Base-by-base conservation (phyloP, 2,329 filamentous ascomycete species). In the Aspergillus fischeri region DNA sequence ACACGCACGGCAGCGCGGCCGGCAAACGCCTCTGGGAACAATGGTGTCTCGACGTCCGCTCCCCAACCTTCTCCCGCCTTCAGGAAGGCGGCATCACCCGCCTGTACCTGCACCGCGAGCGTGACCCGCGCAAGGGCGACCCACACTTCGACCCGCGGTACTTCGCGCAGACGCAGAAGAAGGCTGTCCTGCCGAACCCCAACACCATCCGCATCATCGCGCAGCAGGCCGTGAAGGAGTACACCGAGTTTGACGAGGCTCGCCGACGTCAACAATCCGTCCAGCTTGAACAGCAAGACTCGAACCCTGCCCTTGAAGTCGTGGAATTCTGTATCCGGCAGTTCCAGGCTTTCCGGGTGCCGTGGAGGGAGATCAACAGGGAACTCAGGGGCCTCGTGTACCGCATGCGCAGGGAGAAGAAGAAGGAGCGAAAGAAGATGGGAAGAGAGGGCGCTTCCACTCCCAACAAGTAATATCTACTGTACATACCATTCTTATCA, bases 21-120 rank as follows among this genome's bases (percentile, higher is more conserved):
- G 86, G 81, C 57, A 78, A 73, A 56, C 70, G 64, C 3, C 62
- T 85, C 35, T 80, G 82, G 55, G 67, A 78, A 9, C 70, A 68
- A 38, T 85, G 82, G 77, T 81, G 78, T 53, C 61, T 73, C 35
- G 65, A 70, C 45, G 65, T 65, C 21, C 54, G 52, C 4, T 64
- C 65, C 9, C 60, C 65, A 0, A 52, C 60, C 7, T 38, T 58
- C 35, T 58, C 54, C 29, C 69, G 65, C 48, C 63, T 62, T 35
- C 63, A 62, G 20, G 60, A 64, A 58, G 69, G 67, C 17, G 71
- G 71, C n/a, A 63, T 71, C 38, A 54, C 53, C 5, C 66, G 67
- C 10, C 61, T 73, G 4, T 65, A 67, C 47, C 54, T 57, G 10
- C 53, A 54, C 29, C n/a, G 55, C 7, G 68, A 72, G 51, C 65